Evolutionary conservation across 352 stramenopile genomes (phyloP).

Genomic region (Phytophthora boehmeriae): DNA sequence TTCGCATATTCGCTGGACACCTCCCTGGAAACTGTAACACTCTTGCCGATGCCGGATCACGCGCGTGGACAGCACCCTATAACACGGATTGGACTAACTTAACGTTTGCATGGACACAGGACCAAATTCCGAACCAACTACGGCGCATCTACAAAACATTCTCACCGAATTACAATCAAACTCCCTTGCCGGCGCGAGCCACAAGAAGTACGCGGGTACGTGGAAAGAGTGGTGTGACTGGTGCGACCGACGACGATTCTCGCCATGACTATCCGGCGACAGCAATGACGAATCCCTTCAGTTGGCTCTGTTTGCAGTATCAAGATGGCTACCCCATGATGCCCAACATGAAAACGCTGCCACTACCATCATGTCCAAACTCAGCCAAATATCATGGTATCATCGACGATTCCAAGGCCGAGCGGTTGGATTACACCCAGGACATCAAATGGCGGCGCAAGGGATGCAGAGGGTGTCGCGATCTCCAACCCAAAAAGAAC

Average conservation of each 20-base stretch:
- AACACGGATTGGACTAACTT: slow-evolving; percentile 14
- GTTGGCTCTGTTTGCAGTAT: too few species aligned
- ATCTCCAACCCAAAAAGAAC: not conserved
- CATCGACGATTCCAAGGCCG: not conserved
- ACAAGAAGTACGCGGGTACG: slow-evolving; percentile 6
- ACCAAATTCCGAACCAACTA: not conserved
- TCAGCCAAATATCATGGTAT: not conserved
- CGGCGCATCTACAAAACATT: slow-evolving; percentile 16
- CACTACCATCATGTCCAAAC: not conserved
- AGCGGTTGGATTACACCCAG: not conserved
- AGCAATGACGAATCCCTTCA: too few species aligned
- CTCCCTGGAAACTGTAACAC: slow-evolving; percentile 1
- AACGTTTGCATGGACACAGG: slow-evolving; percentile 8
- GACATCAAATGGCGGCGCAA: not conserved
- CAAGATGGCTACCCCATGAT: too few species aligned
- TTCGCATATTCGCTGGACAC: slow-evolving; percentile 8
- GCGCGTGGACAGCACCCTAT: not conserved
- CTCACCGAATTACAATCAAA: slow-evolving; percentile 5
- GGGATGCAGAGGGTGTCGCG: not conserved
- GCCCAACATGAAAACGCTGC: too few species aligned
- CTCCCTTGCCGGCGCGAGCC: not conserved
- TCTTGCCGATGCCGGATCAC: slow-evolving; percentile 8
- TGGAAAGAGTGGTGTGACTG: slow-evolving; percentile 14
- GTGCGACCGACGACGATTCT: too few species aligned
- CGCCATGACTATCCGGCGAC: too few species aligned